phyloP scores from a whole-genome alignment of 192 early-diverging fungal species.

The Linnemannia schmuckeri region DNA sequence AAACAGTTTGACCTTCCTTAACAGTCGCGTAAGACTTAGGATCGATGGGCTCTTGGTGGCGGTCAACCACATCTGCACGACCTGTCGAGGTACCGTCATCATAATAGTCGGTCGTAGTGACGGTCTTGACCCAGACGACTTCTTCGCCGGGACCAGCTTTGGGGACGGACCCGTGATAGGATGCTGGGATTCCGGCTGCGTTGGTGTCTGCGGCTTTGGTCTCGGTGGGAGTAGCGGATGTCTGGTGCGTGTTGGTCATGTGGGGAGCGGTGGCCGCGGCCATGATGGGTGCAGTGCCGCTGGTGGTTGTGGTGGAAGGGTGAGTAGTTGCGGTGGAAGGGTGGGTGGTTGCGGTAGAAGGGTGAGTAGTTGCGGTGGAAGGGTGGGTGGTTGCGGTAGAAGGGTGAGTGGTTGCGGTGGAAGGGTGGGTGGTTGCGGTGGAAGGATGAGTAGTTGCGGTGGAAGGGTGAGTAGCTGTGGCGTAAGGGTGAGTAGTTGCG shows the following conservation, averaged over 20 bases:
- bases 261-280: not conserved
- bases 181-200: slow-evolving; percentile 4
- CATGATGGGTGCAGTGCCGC: too few species aligned
- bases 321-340: not conserved
- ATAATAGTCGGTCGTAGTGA: slow-evolving; percentile 20
- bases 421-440: too few species aligned
- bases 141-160: slow-evolving; percentile 17
- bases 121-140: slow-evolving; percentile 40
- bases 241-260: not conserved
- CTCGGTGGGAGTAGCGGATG: not conserved
- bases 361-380: too few species aligned
- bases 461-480: too few species aligned
- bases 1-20: not conserved
- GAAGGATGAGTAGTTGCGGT: not conserved
- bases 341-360: too few species aligned
- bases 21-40: not conserved
- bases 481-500: too few species aligned
- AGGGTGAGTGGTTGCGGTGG: too few species aligned
- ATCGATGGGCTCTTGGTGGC: slow-evolving; percentile 11
- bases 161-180: slow-evolving; percentile 20
- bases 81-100: slow-evolving; percentile 5
- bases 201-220: not conserved
- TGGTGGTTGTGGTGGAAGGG: too few species aligned
- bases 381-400: too few species aligned
- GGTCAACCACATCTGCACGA: slow-evolving; percentile 16